Percentiles rank a stretch among this genome's conserved stretches.
These are phyloP conservation scores for Phtheirospermum japonicum DNA, from an alignment of 257 asterid species.

Conservation along the genomic window DNA sequence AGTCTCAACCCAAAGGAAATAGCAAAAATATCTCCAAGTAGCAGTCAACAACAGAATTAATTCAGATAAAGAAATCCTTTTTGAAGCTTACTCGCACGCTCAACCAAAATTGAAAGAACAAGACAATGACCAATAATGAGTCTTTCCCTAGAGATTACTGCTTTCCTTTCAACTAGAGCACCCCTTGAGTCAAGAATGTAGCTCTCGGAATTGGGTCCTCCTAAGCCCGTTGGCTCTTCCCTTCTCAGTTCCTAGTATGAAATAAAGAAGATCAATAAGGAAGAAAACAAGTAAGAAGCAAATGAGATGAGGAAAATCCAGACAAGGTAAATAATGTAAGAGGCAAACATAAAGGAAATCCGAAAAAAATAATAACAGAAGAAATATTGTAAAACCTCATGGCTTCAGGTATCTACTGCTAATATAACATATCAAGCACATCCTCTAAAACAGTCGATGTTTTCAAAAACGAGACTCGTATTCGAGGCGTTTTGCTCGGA, in stretches of 20 bases:
- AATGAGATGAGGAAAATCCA: not conserved
- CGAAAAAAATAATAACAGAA: conserved; percentile 7
- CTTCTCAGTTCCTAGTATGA: conserved; percentile 71
- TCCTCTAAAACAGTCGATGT: not conserved
- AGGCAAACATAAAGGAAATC: not conserved
- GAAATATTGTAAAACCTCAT: not conserved
- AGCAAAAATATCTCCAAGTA: conserved; percentile 11
- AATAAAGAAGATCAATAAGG: conserved; percentile 17
- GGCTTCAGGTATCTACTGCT: conserved; percentile 8
- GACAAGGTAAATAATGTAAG: not conserved
- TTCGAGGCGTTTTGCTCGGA: no score
- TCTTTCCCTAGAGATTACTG: conserved; percentile 89
- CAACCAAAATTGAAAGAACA: conserved; percentile 80
- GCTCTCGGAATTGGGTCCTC: conserved; percentile 83
- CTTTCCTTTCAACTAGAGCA: conserved; percentile 81
- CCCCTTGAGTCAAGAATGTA: conserved; percentile 90
- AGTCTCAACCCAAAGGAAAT: conserved; percentile 14
- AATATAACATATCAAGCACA: conserved; percentile 17
- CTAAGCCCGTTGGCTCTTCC: conserved; percentile 90
- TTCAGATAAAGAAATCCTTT: conserved; percentile 21
- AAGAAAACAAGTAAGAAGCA: conserved; percentile 14
- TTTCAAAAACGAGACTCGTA: not conserved
- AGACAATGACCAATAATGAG: conserved; percentile 94
- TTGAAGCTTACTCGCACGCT: conserved; percentile 63
- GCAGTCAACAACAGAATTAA: conserved; percentile 16